Base-by-base conservation (phyloP, 2,329 filamentous ascomycete species). In the Mycogone perniciosa region DNA sequence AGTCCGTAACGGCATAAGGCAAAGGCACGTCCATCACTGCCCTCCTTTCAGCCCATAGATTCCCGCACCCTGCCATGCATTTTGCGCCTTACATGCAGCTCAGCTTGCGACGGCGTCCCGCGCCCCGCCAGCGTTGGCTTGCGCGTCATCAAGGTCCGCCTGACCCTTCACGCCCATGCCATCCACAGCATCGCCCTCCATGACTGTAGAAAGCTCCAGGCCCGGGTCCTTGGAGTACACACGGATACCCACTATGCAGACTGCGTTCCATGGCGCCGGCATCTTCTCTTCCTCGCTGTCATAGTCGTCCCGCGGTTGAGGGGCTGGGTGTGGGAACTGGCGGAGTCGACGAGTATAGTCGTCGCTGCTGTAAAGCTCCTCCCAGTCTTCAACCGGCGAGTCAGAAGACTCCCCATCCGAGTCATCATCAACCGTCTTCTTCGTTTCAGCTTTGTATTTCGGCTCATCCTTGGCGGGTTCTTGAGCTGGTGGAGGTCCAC, bases 221-320 rank as follows among this genome's bases (percentile, higher is more conserved):
- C 70, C 65, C 41, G 75, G 71, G 60, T 84, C 77, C 62, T 78
- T 80, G 59, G 76, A 77, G 62, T 84, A 85, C 5, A 85, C 76
- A 4, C 80, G 74, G 46, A 85, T 67, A 0, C 82, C 81, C 0
- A 85, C 74, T 13, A 84, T 76, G 47, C 75, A 78, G 42, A 84
- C 74, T 4, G 81, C 81, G 60, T 84, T 84, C 81, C 82, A 85
- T 1, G 79, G 76, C 27, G 79, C 74, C 0, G 74, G 64, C 58
- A 73, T 68, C 53, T 76, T 77, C 58, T 83, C 78, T 51, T 81
- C 79, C n/a, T 81, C 77, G 0, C 74, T 75, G 20, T 78, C 75
- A 35, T 78, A 76, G 2, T 71, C 66, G 6, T 71, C 69, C 4
- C 61, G 60, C 3, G 61, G 58, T 1, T 62, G 56, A 0, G 68